These are phyloP conservation scores for Paramecium pentaurelia DNA, from an alignment of 73 alveolate genomes.

Conservation along the genomic window DNA sequence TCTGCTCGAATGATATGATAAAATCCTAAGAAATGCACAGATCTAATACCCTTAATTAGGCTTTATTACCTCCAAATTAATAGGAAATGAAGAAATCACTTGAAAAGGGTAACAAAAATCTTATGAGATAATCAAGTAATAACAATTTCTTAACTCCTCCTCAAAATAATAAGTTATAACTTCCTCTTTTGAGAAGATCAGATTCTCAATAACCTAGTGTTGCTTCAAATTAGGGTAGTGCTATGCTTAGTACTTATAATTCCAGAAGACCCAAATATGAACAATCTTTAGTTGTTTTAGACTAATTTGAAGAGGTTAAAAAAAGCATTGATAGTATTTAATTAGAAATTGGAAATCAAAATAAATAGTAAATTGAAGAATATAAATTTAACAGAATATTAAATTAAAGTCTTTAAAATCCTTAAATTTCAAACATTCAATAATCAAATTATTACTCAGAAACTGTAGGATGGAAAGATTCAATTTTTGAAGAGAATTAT, in stretches of 20 bases:
- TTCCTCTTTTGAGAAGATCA: neutral
- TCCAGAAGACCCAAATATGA: neutral
- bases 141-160: constrained; percentile 15
- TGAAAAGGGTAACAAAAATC: neutral
- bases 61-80: neutral
- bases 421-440: neutral
- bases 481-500: neutral
- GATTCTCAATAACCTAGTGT: neutral
- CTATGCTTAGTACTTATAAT: neutral
- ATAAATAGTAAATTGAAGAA: neutral
- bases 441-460: neutral
- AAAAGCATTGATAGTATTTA: neutral
- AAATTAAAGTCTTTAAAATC: neutral
- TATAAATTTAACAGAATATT: neutral
- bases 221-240: neutral
- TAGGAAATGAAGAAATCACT: neutral
- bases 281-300: neutral
- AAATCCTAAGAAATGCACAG: neutral
- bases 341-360: neutral
- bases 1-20: neutral
- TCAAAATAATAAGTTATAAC: neutral
- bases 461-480: neutral
- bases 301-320: neutral
- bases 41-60: neutral
- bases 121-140: neutral